Conservation (phyloP, 2,329 filamentous ascomycete genomes). For the Colletotrichum destructivum region DNA sequence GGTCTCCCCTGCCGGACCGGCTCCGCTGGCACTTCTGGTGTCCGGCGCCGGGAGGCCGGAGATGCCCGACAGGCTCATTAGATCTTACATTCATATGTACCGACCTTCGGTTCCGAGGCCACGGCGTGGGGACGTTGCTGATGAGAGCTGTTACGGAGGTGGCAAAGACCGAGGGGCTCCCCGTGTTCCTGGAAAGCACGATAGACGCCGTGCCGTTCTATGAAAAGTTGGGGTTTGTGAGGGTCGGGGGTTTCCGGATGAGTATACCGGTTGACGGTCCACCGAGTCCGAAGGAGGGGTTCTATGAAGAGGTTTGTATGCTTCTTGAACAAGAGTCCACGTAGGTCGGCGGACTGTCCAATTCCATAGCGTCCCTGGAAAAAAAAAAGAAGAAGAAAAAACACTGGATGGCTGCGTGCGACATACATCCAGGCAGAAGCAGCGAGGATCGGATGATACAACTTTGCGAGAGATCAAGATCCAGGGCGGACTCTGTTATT, state of each 20-base stretch:
- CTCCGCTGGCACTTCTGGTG: not conserved
- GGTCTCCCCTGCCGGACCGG: constrained; percentile 13
- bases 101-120: constrained; percentile 52
- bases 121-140: constrained; percentile 54
- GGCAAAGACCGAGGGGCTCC: constrained; percentile 51
- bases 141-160: constrained; percentile 51
- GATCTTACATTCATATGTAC: constrained; percentile 59
- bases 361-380: not conserved
- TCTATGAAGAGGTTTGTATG: constrained; percentile 17
- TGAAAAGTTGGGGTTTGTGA: constrained; percentile 54
- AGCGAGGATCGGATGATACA: not conserved
- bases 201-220: constrained; percentile 57
- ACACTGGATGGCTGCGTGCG: not conserved
- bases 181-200: constrained; percentile 57
- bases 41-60: constrained; percentile 2
- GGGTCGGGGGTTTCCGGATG: constrained; percentile 52
- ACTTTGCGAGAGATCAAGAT: not conserved
- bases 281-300: not conserved
- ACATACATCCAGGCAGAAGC: not conserved
- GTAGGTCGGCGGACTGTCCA: not conserved
- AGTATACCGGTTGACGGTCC: constrained; percentile 47
- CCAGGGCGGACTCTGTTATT: too few species aligned
- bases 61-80: constrained; percentile 38
- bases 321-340: constrained; percentile 1
- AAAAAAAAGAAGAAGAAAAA: too few species aligned